Evolutionary conservation across 441 rosid genomes (phyloP), one percentile per base, ranked within the genome.

Genomic region (Brassica hybrid): DNA sequence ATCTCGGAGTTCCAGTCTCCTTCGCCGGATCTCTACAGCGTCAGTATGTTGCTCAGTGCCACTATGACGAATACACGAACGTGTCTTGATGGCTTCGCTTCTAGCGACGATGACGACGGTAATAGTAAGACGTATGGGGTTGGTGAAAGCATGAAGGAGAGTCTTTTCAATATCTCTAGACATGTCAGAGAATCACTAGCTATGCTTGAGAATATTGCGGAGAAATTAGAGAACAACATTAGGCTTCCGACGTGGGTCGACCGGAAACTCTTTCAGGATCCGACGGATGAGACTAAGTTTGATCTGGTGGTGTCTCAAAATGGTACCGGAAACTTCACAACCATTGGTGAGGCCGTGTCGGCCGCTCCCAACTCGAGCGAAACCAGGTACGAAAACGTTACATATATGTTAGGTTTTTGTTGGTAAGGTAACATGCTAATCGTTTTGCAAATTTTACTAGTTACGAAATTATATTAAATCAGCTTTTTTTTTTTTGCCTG

Each of bases 31-130:
- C 5, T 76, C 81, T 74, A 84, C 67, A 83, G 84, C 75, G 62
- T 88, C 77, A 83, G 75, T 72, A 86, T 87, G 32, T 38, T 85
- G 17, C 75, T 88, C 19, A 86, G 91, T 78, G 91, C 84, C 48
- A 85, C 87, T 45, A 76, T 85, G 84, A 88, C 89, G 23, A 86
- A 88, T 77, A 89, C 88, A 75, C 77, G 87, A 84, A 88, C 91
- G 23, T 89, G 94, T 56, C 91, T 89, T 7, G 90, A 88, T 43
- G 91, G 91, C 45, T 88, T 89, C 8, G 78, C 87, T 11, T 79
- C 73, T 70, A 75, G 84, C 73, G 71, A 72, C 74, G 78, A 50
- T 1, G 57, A 69, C 16, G 73, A 45, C 25, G 43, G 10, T 41
- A 17, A 9, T 59, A 65, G 71, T 14, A 72, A 16, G 36, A 78